Conservation (phyloP, 208 protist genomes). For the Acanthamoeba culbertsoni region DNA sequence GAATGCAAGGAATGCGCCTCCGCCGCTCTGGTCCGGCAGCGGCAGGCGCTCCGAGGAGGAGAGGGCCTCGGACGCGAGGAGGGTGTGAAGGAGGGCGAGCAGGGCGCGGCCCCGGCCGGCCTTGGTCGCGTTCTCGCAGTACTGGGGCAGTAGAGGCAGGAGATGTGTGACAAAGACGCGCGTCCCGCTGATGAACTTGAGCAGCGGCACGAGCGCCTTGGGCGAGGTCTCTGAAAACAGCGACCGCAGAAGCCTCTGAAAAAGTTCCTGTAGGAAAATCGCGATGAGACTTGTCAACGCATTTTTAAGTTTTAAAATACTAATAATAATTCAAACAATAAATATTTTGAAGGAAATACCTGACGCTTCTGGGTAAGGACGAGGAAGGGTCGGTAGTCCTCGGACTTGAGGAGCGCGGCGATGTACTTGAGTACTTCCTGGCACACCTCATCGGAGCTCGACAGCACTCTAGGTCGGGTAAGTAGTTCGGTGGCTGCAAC, state of each 20-base stretch:
- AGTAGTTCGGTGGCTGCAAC: neutral
- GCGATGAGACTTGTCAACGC: neutral
- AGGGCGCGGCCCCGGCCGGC: neutral
- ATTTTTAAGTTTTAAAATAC: no score
- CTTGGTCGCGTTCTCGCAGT: conserved; percentile 35
- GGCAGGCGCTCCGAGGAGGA: neutral
- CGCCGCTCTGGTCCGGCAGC: neutral
- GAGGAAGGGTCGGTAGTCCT: neutral
- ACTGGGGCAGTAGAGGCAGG: conserved; percentile 23
- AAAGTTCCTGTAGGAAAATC: neutral
- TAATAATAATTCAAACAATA: neutral
- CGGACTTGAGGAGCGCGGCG: neutral
- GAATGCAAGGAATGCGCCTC: neutral
- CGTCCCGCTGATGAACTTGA: neutral
- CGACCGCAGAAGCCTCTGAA: neutral
- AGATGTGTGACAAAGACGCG: conserved; percentile 39
- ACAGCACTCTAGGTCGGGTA: neutral
- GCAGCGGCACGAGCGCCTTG: neutral
- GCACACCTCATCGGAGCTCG: neutral
- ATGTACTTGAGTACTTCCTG: neutral
- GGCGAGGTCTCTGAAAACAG: neutral
- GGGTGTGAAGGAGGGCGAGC: neutral
- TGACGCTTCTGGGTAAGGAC: conserved; percentile 35
- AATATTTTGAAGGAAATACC: neutral
- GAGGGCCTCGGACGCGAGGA: neutral